A percentile compares a stretch with the other conserved stretches of the same genome.
Evolutionary conservation across 106 monocot species (phyloP).

Genomic region (Chionographis japonica): DNA sequence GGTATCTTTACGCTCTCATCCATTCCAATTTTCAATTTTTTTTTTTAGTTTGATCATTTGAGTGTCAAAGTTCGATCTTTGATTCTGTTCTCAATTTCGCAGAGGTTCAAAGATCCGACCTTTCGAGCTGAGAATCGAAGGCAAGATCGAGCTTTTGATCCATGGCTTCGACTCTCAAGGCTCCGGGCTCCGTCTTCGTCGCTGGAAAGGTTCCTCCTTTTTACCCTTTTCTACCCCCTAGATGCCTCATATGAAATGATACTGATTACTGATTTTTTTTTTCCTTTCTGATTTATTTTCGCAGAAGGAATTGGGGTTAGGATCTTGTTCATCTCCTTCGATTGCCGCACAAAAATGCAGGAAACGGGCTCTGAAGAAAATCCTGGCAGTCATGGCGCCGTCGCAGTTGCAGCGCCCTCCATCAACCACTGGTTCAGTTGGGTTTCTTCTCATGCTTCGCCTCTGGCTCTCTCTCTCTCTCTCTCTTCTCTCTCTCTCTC

Average conservation of each 20-base stretch:
- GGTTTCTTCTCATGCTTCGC: conserved; percentile 8
- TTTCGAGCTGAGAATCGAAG: no score
- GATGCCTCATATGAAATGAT: neutral
- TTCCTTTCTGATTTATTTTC: no score
- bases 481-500: neutral
- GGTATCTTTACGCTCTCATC: no score
- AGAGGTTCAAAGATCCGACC: no score
- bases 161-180: conserved; percentile 4
- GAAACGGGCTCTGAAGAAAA: conserved; percentile 17
- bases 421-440: conserved; percentile 63
- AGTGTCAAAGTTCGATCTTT: no score
- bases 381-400: conserved; percentile 61
- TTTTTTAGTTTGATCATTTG: no score
- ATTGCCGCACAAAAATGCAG: conserved; percentile 15
- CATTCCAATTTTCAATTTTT: no score
- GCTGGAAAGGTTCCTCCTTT: conserved; percentile 2
- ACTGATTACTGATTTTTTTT: no score
- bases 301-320: no score
- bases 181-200: neutral
- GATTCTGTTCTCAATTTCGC: no score
- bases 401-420: conserved; percentile 34
- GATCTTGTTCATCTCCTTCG: conserved; percentile 8
- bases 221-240: neutral
- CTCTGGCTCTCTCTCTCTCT: neutral
- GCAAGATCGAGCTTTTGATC: neutral